Conservation (phyloP, 129 eudicot species). For the Artemisia tridentata region DNA sequence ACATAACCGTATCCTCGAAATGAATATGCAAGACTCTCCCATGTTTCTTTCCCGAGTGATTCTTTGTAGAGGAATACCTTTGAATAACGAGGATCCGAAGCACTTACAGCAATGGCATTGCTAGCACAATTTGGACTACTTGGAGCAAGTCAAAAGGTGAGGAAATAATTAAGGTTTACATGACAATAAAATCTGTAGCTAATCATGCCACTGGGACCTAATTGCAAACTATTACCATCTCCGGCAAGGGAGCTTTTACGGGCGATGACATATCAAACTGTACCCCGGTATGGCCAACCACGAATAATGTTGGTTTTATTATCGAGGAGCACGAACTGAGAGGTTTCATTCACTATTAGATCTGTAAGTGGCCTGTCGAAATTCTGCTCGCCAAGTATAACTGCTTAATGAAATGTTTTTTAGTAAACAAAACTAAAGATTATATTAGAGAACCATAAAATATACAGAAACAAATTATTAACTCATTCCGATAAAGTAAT, state of each 20-base stretch:
- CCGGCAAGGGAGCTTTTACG: conserved; percentile 26
- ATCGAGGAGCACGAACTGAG: too few relatives aligned
- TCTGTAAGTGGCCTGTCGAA: too few relatives aligned
- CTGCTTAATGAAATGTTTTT: too few relatives aligned
- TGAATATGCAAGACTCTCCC: conserved; percentile 38
- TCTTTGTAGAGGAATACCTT: conserved; percentile 17
- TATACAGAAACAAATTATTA: too few relatives aligned
- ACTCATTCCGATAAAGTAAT: too few relatives aligned
- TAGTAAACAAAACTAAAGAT: too few relatives aligned
- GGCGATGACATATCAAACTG: conserved; percentile 26
- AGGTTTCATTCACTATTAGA: too few relatives aligned
- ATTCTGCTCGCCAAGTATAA: too few relatives aligned
- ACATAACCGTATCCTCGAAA: conserved; percentile 18
- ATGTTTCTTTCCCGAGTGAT: conserved; percentile 21
- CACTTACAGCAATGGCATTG: conserved; percentile 25
- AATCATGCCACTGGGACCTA: conserved; percentile 42
- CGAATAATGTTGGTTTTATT: neutral
- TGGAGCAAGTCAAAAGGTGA: conserved; percentile 43
- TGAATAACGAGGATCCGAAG: conserved; percentile 24
- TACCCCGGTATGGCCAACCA: neutral
- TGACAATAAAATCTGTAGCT: conserved; percentile 31
- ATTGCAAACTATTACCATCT: conserved; percentile 37
- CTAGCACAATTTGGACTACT: conserved; percentile 13
- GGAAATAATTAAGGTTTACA: conserved; percentile 20
- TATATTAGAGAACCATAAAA: too few relatives aligned